A percentile compares a stretch with the other conserved stretches of the same genome.
Conservation (phyloP, 1,139 yeast species). For the Suhomyces wounanorum region DNA sequence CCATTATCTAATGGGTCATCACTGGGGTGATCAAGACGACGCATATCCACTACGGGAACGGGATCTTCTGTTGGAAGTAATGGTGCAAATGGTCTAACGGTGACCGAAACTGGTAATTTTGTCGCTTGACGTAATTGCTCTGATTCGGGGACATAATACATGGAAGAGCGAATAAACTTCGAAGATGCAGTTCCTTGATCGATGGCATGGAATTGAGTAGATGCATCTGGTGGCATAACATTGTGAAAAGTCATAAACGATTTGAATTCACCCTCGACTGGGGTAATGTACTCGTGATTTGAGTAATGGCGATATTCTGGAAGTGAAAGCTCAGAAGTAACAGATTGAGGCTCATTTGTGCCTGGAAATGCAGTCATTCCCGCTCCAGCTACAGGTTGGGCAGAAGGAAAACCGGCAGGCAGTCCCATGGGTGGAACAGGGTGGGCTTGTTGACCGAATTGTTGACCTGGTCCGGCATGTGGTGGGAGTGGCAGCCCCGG, state of each 20-base stretch:
- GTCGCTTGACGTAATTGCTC: conserved; percentile 72
- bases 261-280: conserved; percentile 30
- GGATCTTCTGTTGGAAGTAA: conserved; percentile 48
- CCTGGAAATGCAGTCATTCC: background rate
- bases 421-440: background rate
- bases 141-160: conserved; percentile 82
- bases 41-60: conserved; percentile 70
- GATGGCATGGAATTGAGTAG: conserved; percentile 64
- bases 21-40: conserved; percentile 27
- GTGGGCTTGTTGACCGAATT: background rate
- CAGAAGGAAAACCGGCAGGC: background rate
- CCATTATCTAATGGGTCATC: conserved; percentile 46
- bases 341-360: background rate
- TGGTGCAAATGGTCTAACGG: conserved; percentile 84
- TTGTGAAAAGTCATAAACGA: conserved; percentile 71
- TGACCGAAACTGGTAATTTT: conserved; percentile 77
- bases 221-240: conserved; percentile 80
- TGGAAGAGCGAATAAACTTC: conserved; percentile 71
- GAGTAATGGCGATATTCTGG: conserved; percentile 56
- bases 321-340: conserved; percentile 43
- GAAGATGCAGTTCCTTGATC: conserved; percentile 91
- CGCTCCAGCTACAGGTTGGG: conserved; percentile 2
- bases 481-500: background rate
- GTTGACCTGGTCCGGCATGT: background rate
- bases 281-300: conserved; percentile 48